Evolutionary conservation across 129 eudicot species (phyloP).

Genomic region (Saussurea involucrata): DNA sequence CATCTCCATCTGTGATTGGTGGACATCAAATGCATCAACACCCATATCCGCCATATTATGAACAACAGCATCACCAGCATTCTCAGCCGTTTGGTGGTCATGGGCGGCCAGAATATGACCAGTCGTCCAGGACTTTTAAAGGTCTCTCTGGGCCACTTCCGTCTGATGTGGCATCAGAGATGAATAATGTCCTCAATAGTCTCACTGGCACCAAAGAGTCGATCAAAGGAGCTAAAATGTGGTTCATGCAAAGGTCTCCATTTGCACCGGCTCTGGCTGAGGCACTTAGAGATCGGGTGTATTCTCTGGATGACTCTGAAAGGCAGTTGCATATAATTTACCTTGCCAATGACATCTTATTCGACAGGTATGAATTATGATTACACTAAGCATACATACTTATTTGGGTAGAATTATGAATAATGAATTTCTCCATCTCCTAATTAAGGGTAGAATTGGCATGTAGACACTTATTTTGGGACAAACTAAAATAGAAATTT

Average conservation of each 20-base stretch:
- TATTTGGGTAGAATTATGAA: neutral
- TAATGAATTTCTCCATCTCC: too few species aligned
- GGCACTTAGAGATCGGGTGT: constrained; percentile 80
- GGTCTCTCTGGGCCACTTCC: constrained; percentile 91
- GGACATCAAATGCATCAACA: constrained; percentile 76
- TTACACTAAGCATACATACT: neutral
- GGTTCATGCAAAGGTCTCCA: constrained; percentile 98
- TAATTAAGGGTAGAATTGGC: neutral
- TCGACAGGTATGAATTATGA: constrained; percentile 67
- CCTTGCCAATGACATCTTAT: constrained; percentile 91
- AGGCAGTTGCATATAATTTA: constrained; percentile 87
- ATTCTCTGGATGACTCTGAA: constrained; percentile 83
- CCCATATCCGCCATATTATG: constrained; percentile 71
- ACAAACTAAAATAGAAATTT: neutral
- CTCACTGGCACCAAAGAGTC: constrained; percentile 97
- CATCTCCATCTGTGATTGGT: constrained; percentile 33
- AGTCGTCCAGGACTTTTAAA: constrained; percentile 53
- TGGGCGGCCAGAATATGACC: constrained; percentile 73
- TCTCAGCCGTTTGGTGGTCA: constrained; percentile 71
- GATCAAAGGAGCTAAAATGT: constrained; percentile 87
- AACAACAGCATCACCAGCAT: constrained; percentile 69
- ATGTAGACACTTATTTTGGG: too few species aligned
- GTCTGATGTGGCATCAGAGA: constrained; percentile 85
- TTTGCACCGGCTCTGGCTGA: constrained; percentile 87
- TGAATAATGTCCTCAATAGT: constrained; percentile 70